Evolutionary conservation across 2,329 filamentous ascomycete species (phyloP), one percentile per base, ranked within the genome.

Genomic region (Blumeria graminis): DNA sequence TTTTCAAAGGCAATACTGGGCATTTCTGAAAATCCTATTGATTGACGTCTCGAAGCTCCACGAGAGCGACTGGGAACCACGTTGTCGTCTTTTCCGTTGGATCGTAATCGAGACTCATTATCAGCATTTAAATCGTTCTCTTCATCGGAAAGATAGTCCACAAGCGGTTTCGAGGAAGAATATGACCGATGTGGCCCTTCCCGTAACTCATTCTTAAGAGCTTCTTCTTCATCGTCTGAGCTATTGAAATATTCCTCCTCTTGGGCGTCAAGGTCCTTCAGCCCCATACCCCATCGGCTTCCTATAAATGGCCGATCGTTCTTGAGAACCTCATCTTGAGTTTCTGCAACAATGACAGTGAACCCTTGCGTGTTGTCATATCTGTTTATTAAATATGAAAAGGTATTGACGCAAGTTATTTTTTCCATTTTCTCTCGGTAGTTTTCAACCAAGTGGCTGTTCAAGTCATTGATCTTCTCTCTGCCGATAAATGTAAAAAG

Each of bases 241-340:
- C 78, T 80, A 63, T 94, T 90, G 76, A 93, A 96, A 68, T 96
- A 98, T 46, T 90, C 87, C 64, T 95, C 90, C 67, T 95, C 86
- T 10, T 82, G 80, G 6, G 82, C 76, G 65, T 95, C 90, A 65
- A 89, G 76, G 56, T 94, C 88, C 65, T 86, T 86, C 66, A 93
- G 76, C 16, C 78, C 81, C 38, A 58, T 58, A 61, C 80, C 78
- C 68, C 84, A 83, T 59, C 79, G 69, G 58, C 71, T 74, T n/a
- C 74, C 74, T 35, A 75, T 75, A 58, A 78, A 80, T 56, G 76
- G 67, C 33, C 52, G 39, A 39, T 73, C 71, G 10, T 62, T 59
- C 58, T 63, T 60, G 63, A 59, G 68, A 60, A 71, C 69, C 22
- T 78, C 76, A 0, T 78, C 80, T 57, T 84, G 81, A 14, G 81